Base-by-base conservation (phyloP, 2,329 filamentous ascomycete species). In the Colletotrichum limetticola region DNA sequence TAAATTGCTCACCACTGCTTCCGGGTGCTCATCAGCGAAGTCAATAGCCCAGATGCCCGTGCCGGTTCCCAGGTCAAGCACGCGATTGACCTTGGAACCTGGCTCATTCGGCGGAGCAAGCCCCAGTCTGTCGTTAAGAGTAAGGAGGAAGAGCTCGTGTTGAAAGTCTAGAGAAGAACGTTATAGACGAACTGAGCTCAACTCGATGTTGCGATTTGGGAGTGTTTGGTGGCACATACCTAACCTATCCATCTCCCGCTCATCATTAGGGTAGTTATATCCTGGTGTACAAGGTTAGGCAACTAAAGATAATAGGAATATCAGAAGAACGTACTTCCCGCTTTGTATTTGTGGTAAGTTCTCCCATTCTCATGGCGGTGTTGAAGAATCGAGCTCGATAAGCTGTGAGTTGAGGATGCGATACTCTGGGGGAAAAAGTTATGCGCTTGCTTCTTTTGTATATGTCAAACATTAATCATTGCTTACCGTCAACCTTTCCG, bases 11-110 rank as follows among this genome's bases (percentile, higher is more conserved):
- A 77, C 81, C 73, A 81, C 66, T 11, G 82, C 72, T 16, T 80
- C 76, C 0, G 82, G 80, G n/a, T 82, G 78, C 4, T 77, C 75
- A 32, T 80, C 79, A 75, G 77, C 84, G 74, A 86, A 83, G 62
- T 88, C 86, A 9, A 87, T 83, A 2, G 82, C 81, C 83, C 83
- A 85, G 11, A 81, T 75, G 14, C 85, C 86, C 7, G 86, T 87
- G 0, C 86, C 86, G 1, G 85, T 87, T 14, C 86, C 86, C 35
- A 86, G 75, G 76, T 88, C 86, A 1, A 88, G 79, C 5, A 84
- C 79, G 3, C 78, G 79, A 5, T 73, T 58, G 14, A 79, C 58
- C 1, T 71, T 75, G 4, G 57, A 76, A 12, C 77, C 68, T 7
- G 71, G 67, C 11, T 67, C 76, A 4, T 74, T 66, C 71, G 76